A percentile compares a stretch with the other conserved stretches of the same genome.
Evolutionary conservation across 164 flowering plant species (phyloP).

Genomic region (Liquidambar formosana): DNA sequence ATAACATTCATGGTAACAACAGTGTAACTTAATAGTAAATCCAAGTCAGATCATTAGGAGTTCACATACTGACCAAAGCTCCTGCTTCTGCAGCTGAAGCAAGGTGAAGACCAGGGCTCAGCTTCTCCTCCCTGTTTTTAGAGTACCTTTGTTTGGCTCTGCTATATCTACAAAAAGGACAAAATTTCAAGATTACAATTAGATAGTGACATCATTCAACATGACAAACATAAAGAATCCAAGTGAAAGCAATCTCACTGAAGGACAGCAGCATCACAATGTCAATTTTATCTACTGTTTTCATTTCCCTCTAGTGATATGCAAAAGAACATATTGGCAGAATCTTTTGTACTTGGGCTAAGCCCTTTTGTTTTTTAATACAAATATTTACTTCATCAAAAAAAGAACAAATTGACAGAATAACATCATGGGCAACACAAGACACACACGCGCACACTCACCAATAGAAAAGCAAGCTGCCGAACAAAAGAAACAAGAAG

Average conservation of each 20-base stretch:
- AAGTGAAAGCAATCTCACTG: neutral
- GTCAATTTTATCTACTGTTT: too few relatives aligned
- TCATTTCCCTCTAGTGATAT: neutral
- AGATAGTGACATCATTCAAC: neutral
- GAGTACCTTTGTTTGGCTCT: constrained; percentile 81
- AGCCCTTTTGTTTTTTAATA: too few relatives aligned
- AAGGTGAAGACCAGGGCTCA: constrained; percentile 73
- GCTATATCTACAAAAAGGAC: constrained; percentile 56
- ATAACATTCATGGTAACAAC: neutral
- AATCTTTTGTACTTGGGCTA: too few relatives aligned
- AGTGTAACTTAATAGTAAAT: neutral
- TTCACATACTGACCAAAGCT: constrained; percentile 54
- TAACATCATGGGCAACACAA: neutral
- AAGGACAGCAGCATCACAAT: neutral
- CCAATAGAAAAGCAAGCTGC: too few relatives aligned
- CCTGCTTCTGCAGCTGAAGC: constrained; percentile 95
- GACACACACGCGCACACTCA: too few relatives aligned
- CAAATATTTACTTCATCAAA: too few relatives aligned
- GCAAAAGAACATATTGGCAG: neutral
- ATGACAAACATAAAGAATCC: neutral
- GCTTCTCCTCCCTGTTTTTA: constrained; percentile 44
- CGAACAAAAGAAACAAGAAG: neutral
- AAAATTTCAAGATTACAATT: neutral
- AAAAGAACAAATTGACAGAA: too few relatives aligned
- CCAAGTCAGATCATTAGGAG: neutral